Evolutionary conservation across 1,284 basidiomycete genomes (phyloP).

Genomic region (Ganoderma lingzhi): DNA sequence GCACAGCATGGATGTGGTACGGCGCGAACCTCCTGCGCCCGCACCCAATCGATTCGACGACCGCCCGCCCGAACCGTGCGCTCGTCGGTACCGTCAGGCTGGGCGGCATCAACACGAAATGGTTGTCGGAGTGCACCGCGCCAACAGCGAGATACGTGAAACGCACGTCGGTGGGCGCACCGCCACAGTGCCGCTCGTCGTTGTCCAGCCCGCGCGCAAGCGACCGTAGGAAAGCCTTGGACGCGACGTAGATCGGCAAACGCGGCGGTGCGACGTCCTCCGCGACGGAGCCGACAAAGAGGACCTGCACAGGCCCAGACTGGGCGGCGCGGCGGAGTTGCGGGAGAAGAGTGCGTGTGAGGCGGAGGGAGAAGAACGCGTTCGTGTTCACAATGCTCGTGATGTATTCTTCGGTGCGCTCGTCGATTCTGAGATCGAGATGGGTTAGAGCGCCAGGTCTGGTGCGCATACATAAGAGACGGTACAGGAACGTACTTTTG

Average conservation of each 20-base stretch:
- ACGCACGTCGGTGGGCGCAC: slow-evolving; percentile 31
- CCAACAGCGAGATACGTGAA: slow-evolving; percentile 18
- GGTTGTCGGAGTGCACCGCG: slow-evolving; percentile 26
- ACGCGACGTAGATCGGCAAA: slow-evolving; percentile 37
- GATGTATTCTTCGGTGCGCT: slow-evolving; percentile 25
- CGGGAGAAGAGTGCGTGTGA: slow-evolving; percentile 39
- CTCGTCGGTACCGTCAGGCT: slow-evolving; percentile 28
- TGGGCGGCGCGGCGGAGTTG: slow-evolving; percentile 33
- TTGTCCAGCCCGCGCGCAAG: slow-evolving; percentile 36
- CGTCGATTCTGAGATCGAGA: slow-evolving; percentile 30
- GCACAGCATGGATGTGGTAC: slow-evolving; percentile 30
- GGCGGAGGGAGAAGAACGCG: slow-evolving; percentile 37
- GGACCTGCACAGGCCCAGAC: slow-evolving; percentile 35
- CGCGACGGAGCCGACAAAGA: slow-evolving; percentile 38
- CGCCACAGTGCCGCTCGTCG: slow-evolving; percentile 35
- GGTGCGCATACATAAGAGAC: neutral
- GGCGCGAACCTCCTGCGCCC: slow-evolving; percentile 29
- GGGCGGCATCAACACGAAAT: slow-evolving; percentile 16
- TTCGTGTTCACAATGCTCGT: slow-evolving; percentile 32
- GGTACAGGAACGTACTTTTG: slow-evolving; percentile 27
- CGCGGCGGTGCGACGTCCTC: slow-evolving; percentile 34
- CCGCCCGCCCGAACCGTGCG: slow-evolving; percentile 30
- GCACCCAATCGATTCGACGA: slow-evolving; percentile 32
- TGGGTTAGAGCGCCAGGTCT: neutral
- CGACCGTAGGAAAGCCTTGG: slow-evolving; percentile 37